These are phyloP conservation scores for Flueggea neowawraea DNA, from an alignment of 441 rosid species.

Conservation along the genomic window DNA sequence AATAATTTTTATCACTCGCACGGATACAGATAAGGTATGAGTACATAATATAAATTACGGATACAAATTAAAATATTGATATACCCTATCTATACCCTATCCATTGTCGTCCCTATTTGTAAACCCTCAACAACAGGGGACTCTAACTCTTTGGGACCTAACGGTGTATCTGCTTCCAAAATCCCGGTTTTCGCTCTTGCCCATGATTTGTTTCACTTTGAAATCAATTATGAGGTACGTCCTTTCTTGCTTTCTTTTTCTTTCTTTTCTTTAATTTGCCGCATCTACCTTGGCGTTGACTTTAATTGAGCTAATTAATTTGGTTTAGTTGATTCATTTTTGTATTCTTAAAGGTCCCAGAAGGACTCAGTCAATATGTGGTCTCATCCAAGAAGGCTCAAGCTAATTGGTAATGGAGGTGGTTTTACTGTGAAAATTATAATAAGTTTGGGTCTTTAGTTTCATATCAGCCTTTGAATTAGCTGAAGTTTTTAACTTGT, in stretches of 20 bases:
- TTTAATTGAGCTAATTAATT: background rate
- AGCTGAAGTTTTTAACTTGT: too few relatives aligned
- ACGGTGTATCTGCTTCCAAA: constrained; percentile 56
- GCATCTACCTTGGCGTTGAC: background rate
- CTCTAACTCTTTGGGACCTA: constrained; percentile 47
- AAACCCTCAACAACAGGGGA: constrained; percentile 45
- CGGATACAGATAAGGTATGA: too few relatives aligned
- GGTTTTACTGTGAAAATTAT: too few relatives aligned
- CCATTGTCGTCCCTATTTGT: too few relatives aligned
- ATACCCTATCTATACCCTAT: too few relatives aligned
- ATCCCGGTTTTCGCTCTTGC: constrained; percentile 75
- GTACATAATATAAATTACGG: too few relatives aligned
- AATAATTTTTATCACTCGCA: too few relatives aligned
- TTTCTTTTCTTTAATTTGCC: background rate
- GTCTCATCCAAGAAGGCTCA: constrained; percentile 86
- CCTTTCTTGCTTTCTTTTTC: background rate
- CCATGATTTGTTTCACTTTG: constrained; percentile 71
- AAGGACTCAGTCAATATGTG: constrained; percentile 63
- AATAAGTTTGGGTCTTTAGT: too few relatives aligned
- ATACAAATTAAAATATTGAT: too few relatives aligned
- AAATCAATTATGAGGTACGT: constrained; percentile 62
- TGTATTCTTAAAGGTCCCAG: constrained; percentile 49
- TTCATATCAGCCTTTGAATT: too few relatives aligned
- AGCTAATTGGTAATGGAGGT: constrained; percentile 62
- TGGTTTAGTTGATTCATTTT: background rate